A percentile compares a stretch with the other conserved stretches of the same genome.
Evolutionary conservation across 1,284 basidiomycete species (phyloP).

Genomic region (Apiotrichum gracile): DNA sequence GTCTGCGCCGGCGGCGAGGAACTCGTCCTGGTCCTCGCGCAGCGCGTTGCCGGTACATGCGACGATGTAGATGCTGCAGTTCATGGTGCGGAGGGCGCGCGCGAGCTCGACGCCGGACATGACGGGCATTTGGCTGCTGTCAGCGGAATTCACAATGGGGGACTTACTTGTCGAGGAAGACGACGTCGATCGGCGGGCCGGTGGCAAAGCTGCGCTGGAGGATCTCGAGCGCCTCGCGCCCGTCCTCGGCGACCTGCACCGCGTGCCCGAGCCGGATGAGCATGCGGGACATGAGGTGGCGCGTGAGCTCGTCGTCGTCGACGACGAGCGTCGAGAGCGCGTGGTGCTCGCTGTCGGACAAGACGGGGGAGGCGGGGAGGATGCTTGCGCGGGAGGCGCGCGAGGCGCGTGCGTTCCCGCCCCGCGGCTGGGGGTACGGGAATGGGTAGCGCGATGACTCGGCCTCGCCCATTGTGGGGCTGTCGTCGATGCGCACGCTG

Average conservation of each 20-base stretch:
- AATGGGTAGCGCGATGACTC: too few relatives aligned
- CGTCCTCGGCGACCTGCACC: conserved; percentile 77
- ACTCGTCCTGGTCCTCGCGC: conserved; percentile 61
- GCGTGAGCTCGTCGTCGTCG: conserved; percentile 57
- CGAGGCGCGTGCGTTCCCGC: too few relatives aligned
- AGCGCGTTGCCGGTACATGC: conserved; percentile 62
- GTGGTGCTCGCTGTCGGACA: neutral
- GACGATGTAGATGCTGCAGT: conserved; percentile 67
- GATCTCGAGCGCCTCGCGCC: conserved; percentile 69
- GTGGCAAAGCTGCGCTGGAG: conserved; percentile 46
- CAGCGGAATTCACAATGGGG: too few relatives aligned
- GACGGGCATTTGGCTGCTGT: conserved; percentile 53
- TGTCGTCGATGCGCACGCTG: too few relatives aligned
- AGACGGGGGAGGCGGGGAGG: neutral
- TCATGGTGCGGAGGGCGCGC: conserved; percentile 59
- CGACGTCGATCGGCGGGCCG: conserved; percentile 55
- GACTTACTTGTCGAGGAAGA: conserved; percentile 64
- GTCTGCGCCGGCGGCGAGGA: conserved; percentile 68
- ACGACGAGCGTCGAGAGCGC: conserved; percentile 33
- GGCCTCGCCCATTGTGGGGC: too few relatives aligned
- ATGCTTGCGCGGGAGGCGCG: too few relatives aligned
- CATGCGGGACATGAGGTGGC: conserved; percentile 73
- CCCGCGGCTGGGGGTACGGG: too few relatives aligned
- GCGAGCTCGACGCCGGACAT: conserved; percentile 72
- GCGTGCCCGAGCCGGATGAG: conserved; percentile 69